Evolutionary conservation across 2,329 filamentous ascomycete genomes (phyloP).

Genomic region (Arthrinium puccinioides): DNA sequence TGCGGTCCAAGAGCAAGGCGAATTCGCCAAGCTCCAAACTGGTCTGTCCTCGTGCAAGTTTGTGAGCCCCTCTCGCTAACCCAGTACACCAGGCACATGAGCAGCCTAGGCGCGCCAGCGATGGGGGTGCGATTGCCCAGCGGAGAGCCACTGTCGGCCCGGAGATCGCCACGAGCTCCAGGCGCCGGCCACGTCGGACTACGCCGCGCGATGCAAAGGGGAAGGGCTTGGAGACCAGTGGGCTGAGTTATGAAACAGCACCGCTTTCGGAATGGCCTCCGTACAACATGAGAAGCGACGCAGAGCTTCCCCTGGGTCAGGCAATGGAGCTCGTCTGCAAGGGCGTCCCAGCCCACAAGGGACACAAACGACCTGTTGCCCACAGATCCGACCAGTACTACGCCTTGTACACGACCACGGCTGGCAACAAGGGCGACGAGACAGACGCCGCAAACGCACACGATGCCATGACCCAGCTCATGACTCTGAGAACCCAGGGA

Average conservation of each 20-base stretch:
- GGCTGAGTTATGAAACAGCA: conserved; percentile 20
- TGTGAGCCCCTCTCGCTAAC: neutral
- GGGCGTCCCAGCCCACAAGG: conserved; percentile 50
- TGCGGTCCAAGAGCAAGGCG: conserved; percentile 39
- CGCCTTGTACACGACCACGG: conserved; percentile 44
- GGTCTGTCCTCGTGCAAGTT: neutral
- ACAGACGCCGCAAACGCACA: conserved; percentile 41
- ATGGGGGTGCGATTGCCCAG: conserved; percentile 22
- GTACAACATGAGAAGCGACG: conserved; percentile 35
- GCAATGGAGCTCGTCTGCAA: conserved; percentile 52
- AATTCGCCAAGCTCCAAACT: conserved; percentile 24
- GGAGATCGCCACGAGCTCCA: conserved; percentile 18
- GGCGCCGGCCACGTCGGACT: conserved; percentile 34
- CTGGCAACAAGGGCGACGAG: conserved; percentile 32
- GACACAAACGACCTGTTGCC: conserved; percentile 45
- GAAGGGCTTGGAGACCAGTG: conserved; percentile 26
- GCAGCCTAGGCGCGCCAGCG: conserved; percentile 22
- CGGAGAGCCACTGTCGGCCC: conserved; percentile 14
- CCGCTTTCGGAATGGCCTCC: conserved; percentile 52
- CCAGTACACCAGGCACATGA: conserved; percentile 20
- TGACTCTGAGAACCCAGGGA: conserved; percentile 44
- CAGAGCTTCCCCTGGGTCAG: conserved; percentile 44
- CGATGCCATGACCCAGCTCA: conserved; percentile 51
- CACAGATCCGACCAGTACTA: conserved; percentile 50
- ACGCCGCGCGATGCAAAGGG: conserved; percentile 29